Evolutionary conservation across 2,329 filamentous ascomycete species (phyloP), one percentile per base, ranked within the genome.

Genomic region (Penicillium brevicompactum): DNA sequence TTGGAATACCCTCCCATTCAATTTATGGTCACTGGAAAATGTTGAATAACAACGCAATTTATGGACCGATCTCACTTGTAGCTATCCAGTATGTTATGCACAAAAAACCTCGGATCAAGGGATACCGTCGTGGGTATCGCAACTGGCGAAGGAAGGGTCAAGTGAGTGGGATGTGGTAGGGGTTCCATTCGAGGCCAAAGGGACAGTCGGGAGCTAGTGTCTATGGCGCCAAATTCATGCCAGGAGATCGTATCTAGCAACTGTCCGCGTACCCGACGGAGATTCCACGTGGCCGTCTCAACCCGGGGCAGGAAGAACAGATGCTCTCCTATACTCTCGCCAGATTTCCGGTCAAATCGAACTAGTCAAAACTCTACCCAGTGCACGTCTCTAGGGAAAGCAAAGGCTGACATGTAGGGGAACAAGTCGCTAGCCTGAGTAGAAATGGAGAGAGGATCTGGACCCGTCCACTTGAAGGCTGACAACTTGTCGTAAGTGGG

Each of bases 221-320:
- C 42, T 44, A 30, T 44, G 14, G 11, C 22, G 22, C 42, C 42
- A 44, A 44, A 30, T n/a, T n/a, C 42, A 44, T 44, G 34, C 34
- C 34, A 38, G 34, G 41, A 18, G 30, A 53, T 53, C 5, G 46
- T 48, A 13, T 53, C 37, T 30, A 48, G 51, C 44, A 48, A 34
- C 18, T 48, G 18, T 42, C 42, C 49, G 21, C 45, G 37, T 14
- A 53, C 16, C 38, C 37, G 51, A 46, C 16, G 30, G 21, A 53
- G 44, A 47, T 53, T 53, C 11, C 37, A 37, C 27, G 21, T 42
- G 44, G 45, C 27, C 10, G 44, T 53, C 30, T 53, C 51, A 31
- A 48, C 32, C n/a, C 51, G 44, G 22, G 51, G 27, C 42, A 51
- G 21, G 34, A 46, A 51, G 18, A 51, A 51, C 14, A 46, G 14